Conservation (phyloP, 805 yeast genomes). For the Sugiyamaella marilandica region DNA sequence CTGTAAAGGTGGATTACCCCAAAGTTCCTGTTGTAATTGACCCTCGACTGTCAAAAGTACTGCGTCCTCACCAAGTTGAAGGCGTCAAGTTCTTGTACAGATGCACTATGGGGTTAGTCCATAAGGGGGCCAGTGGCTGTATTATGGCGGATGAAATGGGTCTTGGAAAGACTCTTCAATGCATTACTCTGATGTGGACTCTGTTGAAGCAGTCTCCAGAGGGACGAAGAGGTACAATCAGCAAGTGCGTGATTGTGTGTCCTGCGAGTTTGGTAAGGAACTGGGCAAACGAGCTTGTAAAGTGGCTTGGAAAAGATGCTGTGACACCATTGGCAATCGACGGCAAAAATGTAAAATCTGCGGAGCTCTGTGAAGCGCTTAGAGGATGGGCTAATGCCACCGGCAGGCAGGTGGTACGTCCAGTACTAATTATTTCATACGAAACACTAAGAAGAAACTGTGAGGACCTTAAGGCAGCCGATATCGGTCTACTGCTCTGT, state of each 20-base stretch:
- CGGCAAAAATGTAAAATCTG: conserved; percentile 69
- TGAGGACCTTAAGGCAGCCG: conserved; percentile 64
- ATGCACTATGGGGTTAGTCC: conserved; percentile 77
- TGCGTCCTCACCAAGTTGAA: conserved; percentile 94
- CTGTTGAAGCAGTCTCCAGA: conserved; percentile 82
- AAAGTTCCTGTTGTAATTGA: conserved; percentile 95
- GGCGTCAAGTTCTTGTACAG: conserved; percentile 89
- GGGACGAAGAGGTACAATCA: conserved; percentile 71
- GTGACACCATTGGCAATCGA: conserved; percentile 86
- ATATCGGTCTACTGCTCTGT: conserved; percentile 80
- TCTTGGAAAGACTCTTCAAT: conserved; percentile 83
- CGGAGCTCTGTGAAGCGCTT: conserved; percentile 63
- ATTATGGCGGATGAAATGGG: conserved; percentile 99
- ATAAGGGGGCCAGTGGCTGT: conserved; percentile 76
- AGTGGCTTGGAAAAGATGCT: conserved; percentile 94
- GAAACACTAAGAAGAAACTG: conserved; percentile 88
- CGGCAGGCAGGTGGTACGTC: conserved; percentile 86
- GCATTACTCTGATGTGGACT: conserved; percentile 91
- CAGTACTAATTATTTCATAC: conserved; percentile 89
- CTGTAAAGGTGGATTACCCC: conserved; percentile 51
- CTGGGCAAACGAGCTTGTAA: conserved; percentile 94
- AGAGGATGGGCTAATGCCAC: conserved; percentile 81
- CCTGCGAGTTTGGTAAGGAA: conserved; percentile 91
- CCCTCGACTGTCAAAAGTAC: conserved; percentile 73
- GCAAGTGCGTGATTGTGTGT: conserved; percentile 87